These are phyloP conservation scores for Neltuma alba DNA, from an alignment of 306 rosid species.

Conservation along the genomic window DNA sequence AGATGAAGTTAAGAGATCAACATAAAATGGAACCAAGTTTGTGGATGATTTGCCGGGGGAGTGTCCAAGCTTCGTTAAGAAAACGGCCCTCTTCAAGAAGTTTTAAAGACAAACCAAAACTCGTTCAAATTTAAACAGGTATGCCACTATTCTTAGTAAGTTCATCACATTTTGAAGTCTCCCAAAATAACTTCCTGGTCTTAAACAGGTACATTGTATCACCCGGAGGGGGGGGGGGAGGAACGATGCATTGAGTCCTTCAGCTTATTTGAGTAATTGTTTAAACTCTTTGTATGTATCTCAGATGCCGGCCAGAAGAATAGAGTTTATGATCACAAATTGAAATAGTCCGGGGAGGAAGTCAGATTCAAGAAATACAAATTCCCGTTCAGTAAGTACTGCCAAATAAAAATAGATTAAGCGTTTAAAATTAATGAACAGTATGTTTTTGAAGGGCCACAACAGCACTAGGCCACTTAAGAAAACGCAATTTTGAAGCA, in stretches of 20 bases:
- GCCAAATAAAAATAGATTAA: slow-evolving; percentile 3
- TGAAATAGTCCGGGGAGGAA: background rate
- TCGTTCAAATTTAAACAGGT: slow-evolving; percentile 10
- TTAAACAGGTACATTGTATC: background rate
- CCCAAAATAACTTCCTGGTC: background rate
- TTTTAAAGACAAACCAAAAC: background rate
- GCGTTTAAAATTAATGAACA: background rate
- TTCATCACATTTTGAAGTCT: background rate
- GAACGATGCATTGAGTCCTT: no score
- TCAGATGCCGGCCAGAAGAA: background rate
- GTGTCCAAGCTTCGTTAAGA: slow-evolving; percentile 2
- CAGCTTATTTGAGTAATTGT: background rate
- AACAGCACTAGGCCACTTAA: background rate
- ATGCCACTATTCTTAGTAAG: background rate
- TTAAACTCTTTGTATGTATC: background rate
- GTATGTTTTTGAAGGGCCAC: background rate
- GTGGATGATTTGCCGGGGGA: slow-evolving; percentile 1
- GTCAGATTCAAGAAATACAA: slow-evolving; percentile 13
- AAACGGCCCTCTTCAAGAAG: background rate
- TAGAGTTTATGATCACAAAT: background rate
- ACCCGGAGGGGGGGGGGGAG: no score
- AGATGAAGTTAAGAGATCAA: background rate
- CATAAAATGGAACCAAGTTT: slow-evolving; percentile 1
- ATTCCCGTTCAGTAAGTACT: background rate
- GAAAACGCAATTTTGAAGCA: slow-evolving; percentile 15